Percentiles rank a stretch among this genome's conserved stretches.
Conservation (phyloP, 345 rosid genomes). For the Citrus australasica region DNA sequence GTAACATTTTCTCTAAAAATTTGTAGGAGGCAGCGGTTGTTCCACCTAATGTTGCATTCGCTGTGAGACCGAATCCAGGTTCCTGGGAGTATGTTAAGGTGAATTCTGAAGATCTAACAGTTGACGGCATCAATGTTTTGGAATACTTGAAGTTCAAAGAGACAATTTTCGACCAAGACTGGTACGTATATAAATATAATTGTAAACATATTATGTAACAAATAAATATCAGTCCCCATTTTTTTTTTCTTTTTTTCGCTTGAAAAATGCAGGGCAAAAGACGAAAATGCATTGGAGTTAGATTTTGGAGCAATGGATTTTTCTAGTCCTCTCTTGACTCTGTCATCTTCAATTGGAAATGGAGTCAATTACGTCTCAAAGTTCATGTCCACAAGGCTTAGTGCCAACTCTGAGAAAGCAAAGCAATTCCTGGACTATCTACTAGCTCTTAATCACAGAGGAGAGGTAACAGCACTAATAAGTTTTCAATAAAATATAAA, state of each 20-base stretch:
- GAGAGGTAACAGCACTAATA: constrained; percentile 48
- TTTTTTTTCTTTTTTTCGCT: neutral
- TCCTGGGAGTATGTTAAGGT: constrained; percentile 89
- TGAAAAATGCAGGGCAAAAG: constrained; percentile 58
- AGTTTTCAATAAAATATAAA: neutral
- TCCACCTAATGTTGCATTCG: constrained; percentile 78
- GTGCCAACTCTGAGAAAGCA: constrained; percentile 27
- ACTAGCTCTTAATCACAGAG: constrained; percentile 60
- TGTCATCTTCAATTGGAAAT: constrained; percentile 79
- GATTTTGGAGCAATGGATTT: constrained; percentile 82
- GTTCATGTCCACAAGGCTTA: constrained; percentile 56
- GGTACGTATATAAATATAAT: constrained; percentile 33
- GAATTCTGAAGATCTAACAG: constrained; percentile 50
- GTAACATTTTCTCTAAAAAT: neutral
- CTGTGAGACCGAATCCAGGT: constrained; percentile 85
- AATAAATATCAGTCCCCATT: neutral
- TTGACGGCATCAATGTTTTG: constrained; percentile 46
- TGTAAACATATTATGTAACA: too few relatives aligned
- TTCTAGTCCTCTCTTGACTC: constrained; percentile 57
- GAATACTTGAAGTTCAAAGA: constrained; percentile 86
- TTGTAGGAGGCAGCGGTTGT: constrained; percentile 83
- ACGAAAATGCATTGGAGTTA: constrained; percentile 75
- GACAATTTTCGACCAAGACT: constrained; percentile 58
- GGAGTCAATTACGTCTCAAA: constrained; percentile 67
- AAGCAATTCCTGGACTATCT: constrained; percentile 60